Base-by-base conservation (phyloP, 73 alveolate species). In the Uronychia setigera region DNA sequence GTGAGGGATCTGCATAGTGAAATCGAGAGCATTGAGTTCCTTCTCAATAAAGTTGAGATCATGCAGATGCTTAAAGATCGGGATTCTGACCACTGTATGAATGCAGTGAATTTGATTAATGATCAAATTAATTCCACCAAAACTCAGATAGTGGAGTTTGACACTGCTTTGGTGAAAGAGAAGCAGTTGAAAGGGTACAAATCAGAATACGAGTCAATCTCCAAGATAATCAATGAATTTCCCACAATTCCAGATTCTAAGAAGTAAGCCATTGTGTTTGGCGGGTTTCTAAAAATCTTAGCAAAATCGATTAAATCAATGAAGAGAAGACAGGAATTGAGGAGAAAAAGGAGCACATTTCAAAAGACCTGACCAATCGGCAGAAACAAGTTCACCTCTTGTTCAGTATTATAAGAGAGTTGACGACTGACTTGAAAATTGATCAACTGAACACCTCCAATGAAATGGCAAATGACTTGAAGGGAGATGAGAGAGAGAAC, bases 181-280 rank as follows among this genome's bases (percentile, higher is more conserved):
- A 46, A 46, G 67, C 67, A 46, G 67, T 46, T 46, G 67, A 46
- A 46, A 19, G 67, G 67, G n/a, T 46, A 46, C 67, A 46, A 46
- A 19, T 46, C 67, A 46, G 67, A 46, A 19, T 46, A 46, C 67
- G 67, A 46, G 67, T 46, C 67, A 19, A 46, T 46, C 19, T 46
- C 67, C 67, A 46, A 46, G 67, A 46, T 46, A 5, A 46, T 46
- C 67, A 46, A 46, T 46, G 67, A 46, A 19, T 46, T 46, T 19
- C 67, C 67, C n/a, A 11, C 67, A 5, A 46, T 46, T 19, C 67
- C 67, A 46, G 67, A 46, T 5, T 11, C n/a, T 46, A 19, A 46
- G 19, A 46, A 11, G 67, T 46, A 46, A 46, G 67, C 67, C n/a
- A n/a, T n/a, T n/a, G n/a, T n/a, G n/a, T n/a, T n/a, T n/a, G n/a